A percentile compares a stretch with the other conserved stretches of the same genome.
phyloP scores from a whole-genome alignment of 2,329 filamentous ascomycete species.

The Hymenoscyphus infarciens region DNA sequence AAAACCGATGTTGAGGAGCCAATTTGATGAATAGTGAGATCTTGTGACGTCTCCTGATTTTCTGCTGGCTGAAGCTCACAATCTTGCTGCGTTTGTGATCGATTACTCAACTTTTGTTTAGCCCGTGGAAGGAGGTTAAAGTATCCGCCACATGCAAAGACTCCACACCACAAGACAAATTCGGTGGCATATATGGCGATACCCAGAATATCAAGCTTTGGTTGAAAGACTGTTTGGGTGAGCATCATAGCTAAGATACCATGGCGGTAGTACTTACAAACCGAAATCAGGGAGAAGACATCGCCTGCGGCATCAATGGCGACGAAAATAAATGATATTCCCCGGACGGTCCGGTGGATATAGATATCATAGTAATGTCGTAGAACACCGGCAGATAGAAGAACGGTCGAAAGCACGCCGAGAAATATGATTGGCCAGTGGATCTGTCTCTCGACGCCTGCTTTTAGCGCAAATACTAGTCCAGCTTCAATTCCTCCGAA shows the following conservation, averaged over 20 bases:
- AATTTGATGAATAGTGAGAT: constrained; percentile 44
- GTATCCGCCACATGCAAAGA: constrained; percentile 62
- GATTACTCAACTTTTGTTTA: constrained; percentile 35
- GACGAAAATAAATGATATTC: constrained; percentile 70
- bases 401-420: constrained; percentile 59
- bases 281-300: constrained; percentile 61
- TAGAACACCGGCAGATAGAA: constrained; percentile 63
- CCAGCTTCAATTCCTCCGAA: constrained; percentile 58
- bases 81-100: constrained; percentile 17
- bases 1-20: constrained; percentile 63
- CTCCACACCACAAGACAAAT: constrained; percentile 62
- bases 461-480: constrained; percentile 53
- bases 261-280: constrained; percentile 39
- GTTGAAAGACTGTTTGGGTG: constrained; percentile 48
- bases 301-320: constrained; percentile 67
- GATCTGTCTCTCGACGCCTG: constrained; percentile 40
- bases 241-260: background rate
- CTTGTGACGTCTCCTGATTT: constrained; percentile 11
- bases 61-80: constrained; percentile 14
- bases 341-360: constrained; percentile 60
- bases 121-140: constrained; percentile 62
- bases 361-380: constrained; percentile 70
- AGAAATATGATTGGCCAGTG: constrained; percentile 64
- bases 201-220: constrained; percentile 55
- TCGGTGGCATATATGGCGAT: constrained; percentile 66